Evolutionary conservation across 768 basidiomycete genomes (phyloP).

Genomic region (Calvatia gigantea): DNA sequence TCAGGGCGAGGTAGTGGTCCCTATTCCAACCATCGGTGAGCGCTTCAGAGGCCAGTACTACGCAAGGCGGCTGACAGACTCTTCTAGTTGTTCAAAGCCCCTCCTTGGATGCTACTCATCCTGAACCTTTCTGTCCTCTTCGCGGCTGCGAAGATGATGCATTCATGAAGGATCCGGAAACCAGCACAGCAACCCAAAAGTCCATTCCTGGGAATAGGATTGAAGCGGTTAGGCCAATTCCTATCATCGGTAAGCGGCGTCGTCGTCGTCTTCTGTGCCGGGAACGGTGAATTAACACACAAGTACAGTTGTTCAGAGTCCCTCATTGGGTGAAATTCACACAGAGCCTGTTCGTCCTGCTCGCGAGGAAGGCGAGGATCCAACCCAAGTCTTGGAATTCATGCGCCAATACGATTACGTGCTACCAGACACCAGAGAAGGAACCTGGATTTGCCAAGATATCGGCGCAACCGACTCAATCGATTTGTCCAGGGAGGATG

Average conservation of each 20-base stretch:
- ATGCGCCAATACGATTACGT: neutral
- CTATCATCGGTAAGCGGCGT: neutral
- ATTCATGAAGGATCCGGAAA: neutral
- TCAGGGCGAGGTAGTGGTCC: neutral
- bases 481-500: neutral
- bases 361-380: neutral
- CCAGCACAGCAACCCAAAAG: neutral
- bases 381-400: neutral
- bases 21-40: neutral
- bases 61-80: neutral
- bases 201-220: neutral
- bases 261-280: neutral
- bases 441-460: neutral
- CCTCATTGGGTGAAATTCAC: neutral
- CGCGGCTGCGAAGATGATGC: neutral
- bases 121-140: neutral
- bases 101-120: neutral
- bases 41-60: neutral
- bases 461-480: neutral
- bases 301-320: neutral
- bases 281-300: neutral
- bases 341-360: neutral
- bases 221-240: neutral
- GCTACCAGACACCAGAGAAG: neutral
- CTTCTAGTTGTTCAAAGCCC: neutral